Percentiles rank a stretch among this genome's conserved stretches.
These are phyloP conservation scores for Collariella sp. DNA, from an alignment of 495 filamentous ascomycete species.

Conservation along the genomic window DNA sequence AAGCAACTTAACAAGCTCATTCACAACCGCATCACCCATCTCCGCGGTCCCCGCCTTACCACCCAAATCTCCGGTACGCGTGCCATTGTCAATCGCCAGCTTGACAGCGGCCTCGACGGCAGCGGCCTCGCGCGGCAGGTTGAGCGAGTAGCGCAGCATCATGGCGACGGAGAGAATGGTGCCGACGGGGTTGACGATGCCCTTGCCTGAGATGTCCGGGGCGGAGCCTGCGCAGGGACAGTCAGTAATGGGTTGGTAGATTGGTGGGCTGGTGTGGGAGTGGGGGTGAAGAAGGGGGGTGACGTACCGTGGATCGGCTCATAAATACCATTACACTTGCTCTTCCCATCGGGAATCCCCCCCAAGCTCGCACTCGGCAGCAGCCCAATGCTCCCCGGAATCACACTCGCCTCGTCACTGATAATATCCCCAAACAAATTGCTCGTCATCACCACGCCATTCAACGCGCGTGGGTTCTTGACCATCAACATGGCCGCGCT, in stretches of 20 bases:
- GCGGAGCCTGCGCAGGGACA: constrained; percentile 47
- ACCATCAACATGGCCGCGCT: constrained; percentile 95
- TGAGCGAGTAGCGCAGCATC: constrained; percentile 86
- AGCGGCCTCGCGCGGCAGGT: constrained; percentile 60
- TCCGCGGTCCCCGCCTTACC: constrained; percentile 63
- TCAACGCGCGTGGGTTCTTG: constrained; percentile 83
- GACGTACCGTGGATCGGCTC: constrained; percentile 90
- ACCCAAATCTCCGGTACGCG: constrained; percentile 72
- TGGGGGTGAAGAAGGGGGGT: neutral
- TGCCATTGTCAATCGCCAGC: constrained; percentile 56
- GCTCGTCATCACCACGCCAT: constrained; percentile 87
- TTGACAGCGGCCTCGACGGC: constrained; percentile 75
- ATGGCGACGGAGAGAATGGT: constrained; percentile 83
- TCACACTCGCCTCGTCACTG: constrained; percentile 91
- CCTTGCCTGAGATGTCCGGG: constrained; percentile 74
- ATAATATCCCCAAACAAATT: constrained; percentile 98
- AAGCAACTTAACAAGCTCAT: constrained; percentile 53
- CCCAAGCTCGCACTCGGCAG: constrained; percentile 83
- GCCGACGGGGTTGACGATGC: constrained; percentile 78
- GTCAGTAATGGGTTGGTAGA: neutral
- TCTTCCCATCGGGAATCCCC: constrained; percentile 73
- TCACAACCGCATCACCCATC: constrained; percentile 73
- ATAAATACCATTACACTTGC: constrained; percentile 77
- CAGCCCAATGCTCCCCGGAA: constrained; percentile 84
- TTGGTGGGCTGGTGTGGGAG: neutral